Percentiles rank a stretch among this genome's conserved stretches.
Evolutionary conservation across 2,329 filamentous ascomycete species (phyloP).

Genomic region (Fusarium clavum): DNA sequence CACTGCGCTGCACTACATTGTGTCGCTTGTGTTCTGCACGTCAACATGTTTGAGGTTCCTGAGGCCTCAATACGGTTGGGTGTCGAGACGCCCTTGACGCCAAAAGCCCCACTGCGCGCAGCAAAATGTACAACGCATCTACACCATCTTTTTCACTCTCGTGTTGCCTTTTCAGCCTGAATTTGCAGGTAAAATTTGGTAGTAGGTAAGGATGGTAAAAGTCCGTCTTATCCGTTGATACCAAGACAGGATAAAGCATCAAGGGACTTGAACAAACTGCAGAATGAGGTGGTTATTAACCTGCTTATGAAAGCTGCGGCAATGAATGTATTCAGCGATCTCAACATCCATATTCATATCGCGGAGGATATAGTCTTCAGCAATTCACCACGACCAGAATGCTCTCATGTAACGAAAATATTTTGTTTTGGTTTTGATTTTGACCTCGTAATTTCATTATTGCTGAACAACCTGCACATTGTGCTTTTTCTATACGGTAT

Average conservation of each 20-base stretch:
- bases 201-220: slow-evolving; percentile 2
- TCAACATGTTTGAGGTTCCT: slow-evolving; percentile 34
- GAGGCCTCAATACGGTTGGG: slow-evolving; percentile 58
- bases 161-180: slow-evolving; percentile 30
- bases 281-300: not conserved
- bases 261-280: not conserved
- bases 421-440: slow-evolving; percentile 36
- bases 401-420: not conserved
- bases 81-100: slow-evolving; percentile 60
- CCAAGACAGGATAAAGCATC: not conserved
- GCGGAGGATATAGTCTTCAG: not conserved
- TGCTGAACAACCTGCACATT: slow-evolving; percentile 89
- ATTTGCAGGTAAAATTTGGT: slow-evolving; percentile 1
- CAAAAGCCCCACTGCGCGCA: slow-evolving; percentile 49
- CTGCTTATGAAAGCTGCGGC: not conserved
- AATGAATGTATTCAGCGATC: not conserved
- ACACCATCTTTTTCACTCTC: slow-evolving; percentile 41
- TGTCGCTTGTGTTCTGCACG: slow-evolving; percentile 39
- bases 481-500: slow-evolving; percentile 78
- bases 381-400: not conserved
- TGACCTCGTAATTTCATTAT: slow-evolving; percentile 51
- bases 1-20: slow-evolving; percentile 9
- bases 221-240: slow-evolving; percentile 1
- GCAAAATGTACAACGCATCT: slow-evolving; percentile 62
- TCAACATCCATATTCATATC: slow-evolving; percentile 1